Base-by-base conservation (phyloP, 257 asterid species). In the Knoxia roxburghii region DNA sequence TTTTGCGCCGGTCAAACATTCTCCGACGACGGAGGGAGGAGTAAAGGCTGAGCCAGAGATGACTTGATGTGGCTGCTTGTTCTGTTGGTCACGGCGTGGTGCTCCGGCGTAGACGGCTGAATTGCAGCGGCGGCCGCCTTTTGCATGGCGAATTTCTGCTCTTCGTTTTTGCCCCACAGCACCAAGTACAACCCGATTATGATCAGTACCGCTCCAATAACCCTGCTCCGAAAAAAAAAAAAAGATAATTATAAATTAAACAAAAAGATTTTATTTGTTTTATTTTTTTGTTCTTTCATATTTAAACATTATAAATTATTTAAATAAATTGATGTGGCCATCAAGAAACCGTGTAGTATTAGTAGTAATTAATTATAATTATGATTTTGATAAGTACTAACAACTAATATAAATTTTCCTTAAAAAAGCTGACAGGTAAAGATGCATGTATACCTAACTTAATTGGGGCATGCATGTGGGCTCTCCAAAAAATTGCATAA, bases 81-180 rank as follows among this genome's bases (percentile, higher is more conserved):
- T 82, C 56, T 35, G 61, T 11, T 71, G 79, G 46, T 73, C 83
- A 55, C 73, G 48, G 64, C 81, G 71, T 83, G 96, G 32, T 85
- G 96, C 69, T 80, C 81, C 68, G 63, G 14, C 17, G 85, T 62
- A 33, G 72, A 56, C 6, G 86, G 75, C 81, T 78, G 96, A 73
- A 85, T 77, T 35, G 80, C 67, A 1, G 76, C 78, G 40, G 80
- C 67, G 1, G 76, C 78, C 12, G 67, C 80, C 41, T 80, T 40
- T 61, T 73, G 73, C 68, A 56, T 80, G 10, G 85, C 81, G 24
- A 76, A 79, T 67, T 90, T 94, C 72, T 79, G 81, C 77, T 94
- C 99, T 70, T 89, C 91, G 55, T 78, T 89, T 63, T 94, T 94
- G 53, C 99, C 99, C 98, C 98, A 94, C 7, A 94, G 82, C 9